phyloP scores from a whole-genome alignment of 2,329 filamentous ascomycete genomes.

The Thelonectria rubi region DNA sequence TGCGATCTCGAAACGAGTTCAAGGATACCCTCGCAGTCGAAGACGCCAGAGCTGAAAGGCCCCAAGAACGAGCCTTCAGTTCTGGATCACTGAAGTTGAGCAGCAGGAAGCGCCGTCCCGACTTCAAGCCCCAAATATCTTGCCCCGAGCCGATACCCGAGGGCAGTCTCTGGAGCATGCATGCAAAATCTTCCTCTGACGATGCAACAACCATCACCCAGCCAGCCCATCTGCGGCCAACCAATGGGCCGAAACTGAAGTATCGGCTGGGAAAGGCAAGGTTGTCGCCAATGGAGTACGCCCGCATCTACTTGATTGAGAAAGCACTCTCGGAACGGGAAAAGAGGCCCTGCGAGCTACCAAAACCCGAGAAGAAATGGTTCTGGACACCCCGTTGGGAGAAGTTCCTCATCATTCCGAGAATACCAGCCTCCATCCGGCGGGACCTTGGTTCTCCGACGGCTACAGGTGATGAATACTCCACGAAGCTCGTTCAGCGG shows the following conservation, averaged over 20 bases:
- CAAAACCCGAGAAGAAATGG: conserved; percentile 43
- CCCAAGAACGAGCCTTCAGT: conserved; percentile 1
- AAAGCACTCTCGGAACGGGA: conserved; percentile 43
- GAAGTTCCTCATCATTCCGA: conserved; percentile 50
- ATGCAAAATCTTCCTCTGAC: conserved; percentile 9
- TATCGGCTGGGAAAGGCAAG: conserved; percentile 41
- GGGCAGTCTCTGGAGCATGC: conserved; percentile 3
- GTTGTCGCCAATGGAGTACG: conserved; percentile 53
- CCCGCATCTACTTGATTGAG: conserved; percentile 48
- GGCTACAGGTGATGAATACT: background rate
- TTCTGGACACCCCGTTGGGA: conserved; percentile 49
- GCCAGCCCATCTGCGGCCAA: conserved; percentile 13
- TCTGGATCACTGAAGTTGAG: conserved; percentile 15
- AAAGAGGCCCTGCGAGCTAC: conserved; percentile 42
- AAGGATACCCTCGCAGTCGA: conserved; percentile 11
- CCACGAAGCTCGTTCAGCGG: background rate
- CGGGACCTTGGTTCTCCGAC: conserved; percentile 19
- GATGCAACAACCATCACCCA: background rate
- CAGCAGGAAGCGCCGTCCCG: conserved; percentile 23
- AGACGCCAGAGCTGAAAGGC: conserved; percentile 9
- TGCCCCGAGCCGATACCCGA: conserved; percentile 31
- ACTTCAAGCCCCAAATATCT: conserved; percentile 40
- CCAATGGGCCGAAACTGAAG: conserved; percentile 1
- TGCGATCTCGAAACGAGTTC: conserved; percentile 36
- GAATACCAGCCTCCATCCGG: conserved; percentile 42